Base-by-base conservation (phyloP, 2,329 filamentous ascomycete species). In the Diaporthe eres region DNA sequence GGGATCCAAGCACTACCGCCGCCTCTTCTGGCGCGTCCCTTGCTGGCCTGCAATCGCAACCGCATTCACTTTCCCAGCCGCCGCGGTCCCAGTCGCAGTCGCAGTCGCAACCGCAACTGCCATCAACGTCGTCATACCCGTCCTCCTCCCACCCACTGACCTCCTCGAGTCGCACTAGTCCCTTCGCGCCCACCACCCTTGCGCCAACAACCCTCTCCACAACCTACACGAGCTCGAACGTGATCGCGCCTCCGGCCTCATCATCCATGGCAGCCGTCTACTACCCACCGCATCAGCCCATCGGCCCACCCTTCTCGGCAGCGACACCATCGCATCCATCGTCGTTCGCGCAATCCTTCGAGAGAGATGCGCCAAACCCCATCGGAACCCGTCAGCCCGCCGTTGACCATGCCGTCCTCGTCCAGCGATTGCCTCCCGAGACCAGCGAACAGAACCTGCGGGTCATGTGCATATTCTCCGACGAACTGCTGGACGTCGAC, bases 391-490 rank as follows among this genome's bases (percentile, higher is more conserved):
- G 57, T 22, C 44, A 51, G 15, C 44, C 65, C 63, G 25, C 25
- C 15, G 28, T 53, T 51, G 55, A 70, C 34, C 82, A 85, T 79
- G 80, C 86, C 31, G 84, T 91, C 49, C 81, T 90, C 63, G 89
- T 92, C 76, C 88, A 88, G 71, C 86, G 87, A 77, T 85, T 92
- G 17, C 90, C 90, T 2, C 77, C 85, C 68, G 88, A 89, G 78
- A 90, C 88, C 4, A 87, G 88, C 1, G 87, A 90, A 70, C 87
- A 91, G 70, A 86, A 86, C 34, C 79, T 92, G 71, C 85, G 87
- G 63, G 82, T 90, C 42, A 92, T 92, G 90, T 85, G 90, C 47
- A 85, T 91, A 57, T 92, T 90, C 83, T 90, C 89, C 71, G 86
- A 91, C 78, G 90, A 92, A 51, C 83, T 91, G 17, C 81, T 86